Percentiles rank a stretch among this genome's conserved stretches.
These are phyloP conservation scores for Candida gorgasii DNA, from an alignment of 805 yeast species.

Conservation along the genomic window DNA sequence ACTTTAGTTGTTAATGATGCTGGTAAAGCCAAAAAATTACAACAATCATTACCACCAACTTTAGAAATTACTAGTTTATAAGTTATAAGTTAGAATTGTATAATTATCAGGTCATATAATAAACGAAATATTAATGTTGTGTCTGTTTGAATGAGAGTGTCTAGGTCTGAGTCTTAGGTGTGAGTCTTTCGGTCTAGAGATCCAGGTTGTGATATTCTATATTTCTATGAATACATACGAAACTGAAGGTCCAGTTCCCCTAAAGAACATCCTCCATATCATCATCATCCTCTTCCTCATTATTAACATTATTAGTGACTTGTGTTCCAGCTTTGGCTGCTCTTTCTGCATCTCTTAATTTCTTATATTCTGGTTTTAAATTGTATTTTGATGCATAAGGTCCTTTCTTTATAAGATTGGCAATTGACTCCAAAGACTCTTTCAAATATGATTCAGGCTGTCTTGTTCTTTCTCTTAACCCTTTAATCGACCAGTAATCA, in stretches of 20 bases:
- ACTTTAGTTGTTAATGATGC: conserved; percentile 94
- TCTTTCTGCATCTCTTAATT: conserved; percentile 73
- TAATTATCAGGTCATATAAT: conserved; percentile 13
- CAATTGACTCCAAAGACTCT: conserved; percentile 88
- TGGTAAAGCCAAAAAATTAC: conserved; percentile 95
- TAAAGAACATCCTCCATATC: conserved; percentile 76
- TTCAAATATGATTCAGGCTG: conserved; percentile 94
- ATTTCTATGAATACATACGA: no score
- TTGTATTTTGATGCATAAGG: conserved; percentile 93
- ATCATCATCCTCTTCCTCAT: conserved; percentile 60
- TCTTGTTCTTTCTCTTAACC: conserved; percentile 86
- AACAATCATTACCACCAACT: conserved; percentile 96
- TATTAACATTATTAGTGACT: conserved; percentile 40
- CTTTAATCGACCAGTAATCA: conserved; percentile 96
- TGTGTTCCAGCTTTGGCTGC: conserved; percentile 61
- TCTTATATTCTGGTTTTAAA: conserved; percentile 85
- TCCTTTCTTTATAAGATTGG: conserved; percentile 87
- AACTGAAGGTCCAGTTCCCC: no score
- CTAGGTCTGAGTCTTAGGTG: background rate
- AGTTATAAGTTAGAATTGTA: conserved; percentile 19
- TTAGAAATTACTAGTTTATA: conserved; percentile 63
- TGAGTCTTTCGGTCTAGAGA: no score
- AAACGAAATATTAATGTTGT: conserved; percentile 3
- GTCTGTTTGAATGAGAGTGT: background rate
- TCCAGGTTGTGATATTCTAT: no score